These are phyloP conservation scores for Collybia sordida DNA, from an alignment of 768 basidiomycete species.

Conservation along the genomic window DNA sequence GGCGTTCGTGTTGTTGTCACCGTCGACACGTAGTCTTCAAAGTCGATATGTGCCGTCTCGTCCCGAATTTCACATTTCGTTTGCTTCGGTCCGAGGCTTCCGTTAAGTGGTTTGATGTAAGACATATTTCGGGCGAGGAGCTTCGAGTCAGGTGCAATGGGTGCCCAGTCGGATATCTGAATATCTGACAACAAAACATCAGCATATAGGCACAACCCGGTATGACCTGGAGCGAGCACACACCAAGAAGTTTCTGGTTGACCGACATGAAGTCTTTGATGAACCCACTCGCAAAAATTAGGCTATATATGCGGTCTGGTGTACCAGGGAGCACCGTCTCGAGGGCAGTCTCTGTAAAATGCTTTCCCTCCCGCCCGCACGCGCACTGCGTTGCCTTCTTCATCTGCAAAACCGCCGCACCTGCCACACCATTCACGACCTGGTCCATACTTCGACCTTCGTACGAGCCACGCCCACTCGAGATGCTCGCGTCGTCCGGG, in stretches of 20 bases:
- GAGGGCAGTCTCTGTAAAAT: conserved; percentile 73
- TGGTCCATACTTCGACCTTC: conserved; percentile 23
- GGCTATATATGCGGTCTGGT: conserved; percentile 92
- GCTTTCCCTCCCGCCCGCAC: conserved; percentile 69
- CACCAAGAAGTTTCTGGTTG: conserved; percentile 88
- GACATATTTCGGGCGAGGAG: conserved; percentile 88
- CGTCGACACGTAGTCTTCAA: conserved; percentile 79
- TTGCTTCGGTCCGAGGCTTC: conserved; percentile 87
- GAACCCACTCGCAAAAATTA: conserved; percentile 96
- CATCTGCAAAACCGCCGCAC: conserved; percentile 9
- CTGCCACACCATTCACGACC: conserved; percentile 11
- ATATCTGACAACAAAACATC: conserved; percentile 56
- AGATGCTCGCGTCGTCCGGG: conserved; percentile 54
- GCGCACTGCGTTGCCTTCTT: conserved; percentile 69
- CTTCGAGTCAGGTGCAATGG: conserved; percentile 57
- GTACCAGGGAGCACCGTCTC: conserved; percentile 83
- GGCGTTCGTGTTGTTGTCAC: conserved; percentile 91
- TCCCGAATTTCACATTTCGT: conserved; percentile 96
- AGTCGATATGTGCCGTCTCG: conserved; percentile 77
- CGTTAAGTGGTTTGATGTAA: conserved; percentile 92
- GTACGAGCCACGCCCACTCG: conserved; percentile 36
- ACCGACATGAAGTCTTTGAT: conserved; percentile 90
- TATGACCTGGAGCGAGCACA: conserved; percentile 22
- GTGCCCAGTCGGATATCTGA: conserved; percentile 94
- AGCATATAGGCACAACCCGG: background rate